Percentiles rank a stretch among this genome's conserved stretches.
Conservation (phyloP, 768 basidiomycete species). For the Fibroporia radiculosa region DNA sequence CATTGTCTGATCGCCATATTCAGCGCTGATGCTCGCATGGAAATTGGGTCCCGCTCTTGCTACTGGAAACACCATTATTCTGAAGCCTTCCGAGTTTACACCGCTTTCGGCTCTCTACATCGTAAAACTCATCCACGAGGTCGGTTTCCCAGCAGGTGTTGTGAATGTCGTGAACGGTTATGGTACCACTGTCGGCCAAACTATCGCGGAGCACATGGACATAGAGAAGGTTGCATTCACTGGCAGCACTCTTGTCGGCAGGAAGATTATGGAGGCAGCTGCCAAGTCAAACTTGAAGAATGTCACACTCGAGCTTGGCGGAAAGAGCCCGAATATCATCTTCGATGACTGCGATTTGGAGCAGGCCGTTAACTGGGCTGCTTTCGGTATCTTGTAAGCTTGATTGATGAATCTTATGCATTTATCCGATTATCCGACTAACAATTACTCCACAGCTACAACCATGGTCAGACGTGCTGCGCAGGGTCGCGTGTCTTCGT, state of each 20-base stretch:
- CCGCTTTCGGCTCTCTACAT: constrained; percentile 46
- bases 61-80: constrained; percentile 50
- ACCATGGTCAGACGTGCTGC: constrained; percentile 72
- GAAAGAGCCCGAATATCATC: constrained; percentile 56
- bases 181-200: constrained; percentile 46
- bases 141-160: constrained; percentile 57
- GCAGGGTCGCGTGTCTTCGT: constrained; percentile 81
- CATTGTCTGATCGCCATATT: background rate
- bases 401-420: no score
- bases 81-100: constrained; percentile 64
- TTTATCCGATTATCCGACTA: background rate
- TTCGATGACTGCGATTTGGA: constrained; percentile 58
- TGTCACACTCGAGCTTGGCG: constrained; percentile 68
- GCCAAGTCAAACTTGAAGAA: constrained; percentile 57
- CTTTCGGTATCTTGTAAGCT: constrained; percentile 51
- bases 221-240: constrained; percentile 71
- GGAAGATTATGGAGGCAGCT: constrained; percentile 56
- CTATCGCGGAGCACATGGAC: constrained; percentile 45
- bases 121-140: constrained; percentile 40
- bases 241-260: constrained; percentile 58
- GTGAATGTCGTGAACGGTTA: constrained; percentile 53
- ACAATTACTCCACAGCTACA: constrained; percentile 39
- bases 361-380: constrained; percentile 48
- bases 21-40: constrained; percentile 49
- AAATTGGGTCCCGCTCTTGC: constrained; percentile 61